These are phyloP conservation scores for Trichoderma atroviride DNA, from an alignment of 2,329 filamentous ascomycete species.

Conservation along the genomic window DNA sequence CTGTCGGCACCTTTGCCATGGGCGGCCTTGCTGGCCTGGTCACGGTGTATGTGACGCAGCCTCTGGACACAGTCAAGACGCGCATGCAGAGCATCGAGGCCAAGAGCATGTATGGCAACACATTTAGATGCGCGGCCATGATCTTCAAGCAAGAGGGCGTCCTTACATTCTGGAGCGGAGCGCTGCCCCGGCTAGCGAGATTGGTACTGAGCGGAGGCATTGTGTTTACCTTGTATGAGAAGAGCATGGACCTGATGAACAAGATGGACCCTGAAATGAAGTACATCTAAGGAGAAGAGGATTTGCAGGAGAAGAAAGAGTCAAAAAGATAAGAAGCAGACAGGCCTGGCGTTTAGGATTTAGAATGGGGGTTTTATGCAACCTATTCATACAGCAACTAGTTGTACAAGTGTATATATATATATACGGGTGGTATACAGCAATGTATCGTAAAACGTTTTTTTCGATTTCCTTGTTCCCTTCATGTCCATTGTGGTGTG, in stretches of 20 bases:
- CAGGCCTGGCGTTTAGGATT: constrained; percentile 26
- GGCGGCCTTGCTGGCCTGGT: constrained; percentile 87
- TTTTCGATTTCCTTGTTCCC: constrained; percentile 29
- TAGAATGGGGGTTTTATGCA: constrained; percentile 18
- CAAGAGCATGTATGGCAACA: constrained; percentile 79
- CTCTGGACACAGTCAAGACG: constrained; percentile 93
- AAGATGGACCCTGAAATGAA: constrained; percentile 77
- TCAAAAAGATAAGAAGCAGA: background rate
- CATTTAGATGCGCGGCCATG: constrained; percentile 75
- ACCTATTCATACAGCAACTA: constrained; percentile 20
- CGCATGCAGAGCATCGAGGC: constrained; percentile 97
- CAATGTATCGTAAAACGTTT: constrained; percentile 31
- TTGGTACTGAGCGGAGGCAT: constrained; percentile 92
- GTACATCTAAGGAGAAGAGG: constrained; percentile 63
- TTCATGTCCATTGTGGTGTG: constrained; percentile 41
- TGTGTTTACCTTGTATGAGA: constrained; percentile 98
- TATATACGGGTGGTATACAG: constrained; percentile 29
- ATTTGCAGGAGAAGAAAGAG: background rate
- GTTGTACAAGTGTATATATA: constrained; percentile 32
- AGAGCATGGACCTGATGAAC: constrained; percentile 87
- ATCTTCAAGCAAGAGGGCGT: constrained; percentile 91
- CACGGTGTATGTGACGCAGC: constrained; percentile 78
- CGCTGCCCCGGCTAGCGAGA: constrained; percentile 79
- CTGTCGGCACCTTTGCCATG: constrained; percentile 84
- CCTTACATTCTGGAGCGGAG: constrained; percentile 91